A percentile compares a stretch with the other conserved stretches of the same genome.
Evolutionary conservation across 140 eudicot species (phyloP).

Genomic region (Cichorium intybus): DNA sequence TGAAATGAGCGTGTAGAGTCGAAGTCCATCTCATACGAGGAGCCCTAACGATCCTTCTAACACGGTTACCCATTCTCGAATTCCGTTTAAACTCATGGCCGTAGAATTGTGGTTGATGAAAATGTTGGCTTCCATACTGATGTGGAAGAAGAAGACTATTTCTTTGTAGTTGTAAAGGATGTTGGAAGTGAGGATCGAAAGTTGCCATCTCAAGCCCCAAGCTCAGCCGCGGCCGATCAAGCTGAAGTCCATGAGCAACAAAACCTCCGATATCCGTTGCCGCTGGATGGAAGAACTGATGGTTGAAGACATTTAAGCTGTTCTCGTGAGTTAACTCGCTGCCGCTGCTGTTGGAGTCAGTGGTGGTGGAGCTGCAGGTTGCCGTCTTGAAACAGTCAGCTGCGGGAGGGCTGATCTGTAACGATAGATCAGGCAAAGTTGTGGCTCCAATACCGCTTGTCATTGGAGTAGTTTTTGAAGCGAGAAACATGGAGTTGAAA

Average conservation of each 20-base stretch:
- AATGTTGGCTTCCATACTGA: constrained; percentile 25
- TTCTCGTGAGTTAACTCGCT: constrained; percentile 77
- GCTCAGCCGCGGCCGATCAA: constrained; percentile 44
- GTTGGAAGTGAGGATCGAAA: constrained; percentile 11
- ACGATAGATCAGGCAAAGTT: constrained; percentile 72
- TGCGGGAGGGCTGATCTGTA: constrained; percentile 74
- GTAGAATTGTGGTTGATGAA: constrained; percentile 48
- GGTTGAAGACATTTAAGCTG: constrained; percentile 22
- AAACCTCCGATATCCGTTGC: constrained; percentile 11
- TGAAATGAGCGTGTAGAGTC: constrained; percentile 83
- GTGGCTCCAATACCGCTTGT: constrained; percentile 27
- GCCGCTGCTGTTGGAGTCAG: constrained; percentile 59
- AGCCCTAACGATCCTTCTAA: constrained; percentile 67
- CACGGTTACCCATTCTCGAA: constrained; percentile 50
- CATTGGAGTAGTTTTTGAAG: constrained; percentile 20
- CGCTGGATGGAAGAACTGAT: constrained; percentile 1
- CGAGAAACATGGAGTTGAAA: constrained; percentile 28
- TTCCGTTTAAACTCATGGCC: constrained; percentile 61
- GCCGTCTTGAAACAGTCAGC: constrained; percentile 4
- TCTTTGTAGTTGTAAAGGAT: constrained; percentile 29
- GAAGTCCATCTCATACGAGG: constrained; percentile 99
- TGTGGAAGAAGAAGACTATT: constrained; percentile 27
- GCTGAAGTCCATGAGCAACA: constrained; percentile 11
- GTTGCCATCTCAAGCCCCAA: constrained; percentile 50
- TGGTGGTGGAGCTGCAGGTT: constrained; percentile 43